phyloP scores from a whole-genome alignment of 139 green algal species.

The Gonium pectorale region DNA sequence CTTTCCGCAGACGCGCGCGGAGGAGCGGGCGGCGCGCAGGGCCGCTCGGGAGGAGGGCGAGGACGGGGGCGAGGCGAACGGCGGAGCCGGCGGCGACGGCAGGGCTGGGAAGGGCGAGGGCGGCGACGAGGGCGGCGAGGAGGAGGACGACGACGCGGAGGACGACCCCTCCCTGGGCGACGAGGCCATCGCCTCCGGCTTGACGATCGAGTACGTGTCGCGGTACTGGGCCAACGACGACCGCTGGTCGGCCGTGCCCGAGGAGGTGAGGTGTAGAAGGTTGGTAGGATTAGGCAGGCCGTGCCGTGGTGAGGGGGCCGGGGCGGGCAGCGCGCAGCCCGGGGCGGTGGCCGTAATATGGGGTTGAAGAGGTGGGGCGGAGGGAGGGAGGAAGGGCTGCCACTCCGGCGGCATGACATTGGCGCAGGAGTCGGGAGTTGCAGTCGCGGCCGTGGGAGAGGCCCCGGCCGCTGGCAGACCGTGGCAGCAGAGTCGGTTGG shows the following conservation, averaged over 20 bases:
- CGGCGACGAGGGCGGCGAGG: neutral
- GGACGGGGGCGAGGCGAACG: neutral
- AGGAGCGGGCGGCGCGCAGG: constrained; percentile 24
- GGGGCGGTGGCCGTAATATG: too few relatives aligned
- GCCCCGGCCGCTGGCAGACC: too few relatives aligned
- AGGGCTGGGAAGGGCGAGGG: neutral
- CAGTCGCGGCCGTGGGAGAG: too few relatives aligned
- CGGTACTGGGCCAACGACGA: constrained; percentile 72
- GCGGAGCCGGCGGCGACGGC: neutral
- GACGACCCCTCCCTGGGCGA: constrained; percentile 25
- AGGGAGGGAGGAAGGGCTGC: too few relatives aligned
- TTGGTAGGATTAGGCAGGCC: too few relatives aligned
- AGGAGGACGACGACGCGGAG: constrained; percentile 18
- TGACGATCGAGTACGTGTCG: constrained; percentile 60
- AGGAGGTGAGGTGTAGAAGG: constrained; percentile 17
- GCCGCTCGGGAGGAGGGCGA: constrained; percentile 12
- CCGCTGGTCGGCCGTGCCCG: constrained; percentile 66
- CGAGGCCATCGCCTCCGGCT: constrained; percentile 30
- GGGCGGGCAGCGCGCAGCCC: too few relatives aligned
- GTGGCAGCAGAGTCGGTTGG: too few relatives aligned
- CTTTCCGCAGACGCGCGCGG: neutral
- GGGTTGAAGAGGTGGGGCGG: too few relatives aligned
- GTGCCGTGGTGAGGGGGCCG: neutral
- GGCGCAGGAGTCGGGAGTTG: too few relatives aligned
- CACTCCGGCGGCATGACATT: too few relatives aligned